These are phyloP conservation scores for Cadophora luteo-olivacea DNA, from an alignment of 2,329 filamentous ascomycete genomes.

Conservation along the genomic window DNA sequence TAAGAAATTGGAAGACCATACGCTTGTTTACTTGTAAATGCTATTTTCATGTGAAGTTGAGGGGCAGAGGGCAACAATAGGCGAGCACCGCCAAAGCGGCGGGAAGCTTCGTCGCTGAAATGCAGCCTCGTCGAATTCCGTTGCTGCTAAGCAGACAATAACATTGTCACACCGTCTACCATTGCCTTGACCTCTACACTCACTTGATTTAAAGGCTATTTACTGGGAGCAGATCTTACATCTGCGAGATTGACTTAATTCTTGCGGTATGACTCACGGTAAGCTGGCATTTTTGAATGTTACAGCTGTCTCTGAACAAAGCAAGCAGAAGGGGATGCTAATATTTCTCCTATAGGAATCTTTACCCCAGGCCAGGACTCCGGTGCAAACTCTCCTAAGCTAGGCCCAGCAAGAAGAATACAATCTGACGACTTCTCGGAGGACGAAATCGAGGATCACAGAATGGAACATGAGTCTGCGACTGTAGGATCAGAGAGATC, in stretches of 20 bases:
- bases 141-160: background rate
- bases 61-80: constrained; percentile 19
- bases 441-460: constrained; percentile 31
- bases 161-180: constrained; percentile 2
- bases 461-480: constrained; percentile 22
- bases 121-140: constrained; percentile 11
- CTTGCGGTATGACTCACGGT: constrained; percentile 7
- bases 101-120: constrained; percentile 2
- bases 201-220: background rate
- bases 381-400: background rate
- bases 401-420: background rate
- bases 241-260: constrained; percentile 9
- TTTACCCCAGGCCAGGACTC: background rate
- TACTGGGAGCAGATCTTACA: background rate
- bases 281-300: constrained; percentile 14
- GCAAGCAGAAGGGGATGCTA: background rate
- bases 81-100: constrained; percentile 12
- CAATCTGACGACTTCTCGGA: constrained; percentile 22
- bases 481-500: constrained; percentile 30
- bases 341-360: constrained; percentile 2
- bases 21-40: constrained; percentile 5
- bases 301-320: constrained; percentile 3
- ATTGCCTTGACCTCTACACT: background rate
- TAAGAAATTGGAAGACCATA: constrained; percentile 6
- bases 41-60: background rate